Percentiles rank a stretch among this genome's conserved stretches.
These are phyloP conservation scores for Aspergillus glaucus DNA, from an alignment of 2,329 filamentous ascomycete genomes.

Conservation along the genomic window DNA sequence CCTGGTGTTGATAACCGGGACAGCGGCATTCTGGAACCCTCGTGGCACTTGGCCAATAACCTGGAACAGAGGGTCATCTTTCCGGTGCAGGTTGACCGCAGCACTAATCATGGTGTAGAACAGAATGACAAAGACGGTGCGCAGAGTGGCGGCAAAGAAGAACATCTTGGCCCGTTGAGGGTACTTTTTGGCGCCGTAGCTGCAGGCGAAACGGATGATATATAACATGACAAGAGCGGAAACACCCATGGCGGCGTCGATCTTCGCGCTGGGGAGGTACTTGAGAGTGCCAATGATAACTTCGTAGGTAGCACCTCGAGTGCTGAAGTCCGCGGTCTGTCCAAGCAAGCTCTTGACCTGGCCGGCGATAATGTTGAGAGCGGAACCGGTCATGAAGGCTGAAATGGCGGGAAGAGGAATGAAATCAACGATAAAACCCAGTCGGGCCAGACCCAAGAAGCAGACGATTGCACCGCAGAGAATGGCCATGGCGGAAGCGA, in stretches of 20 bases:
- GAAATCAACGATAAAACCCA: conserved; percentile 87
- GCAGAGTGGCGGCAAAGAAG: conserved; percentile 87
- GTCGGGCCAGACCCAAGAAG: conserved; percentile 69
- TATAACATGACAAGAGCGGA: conserved; percentile 75
- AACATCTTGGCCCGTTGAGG: conserved; percentile 65
- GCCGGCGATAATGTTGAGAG: conserved; percentile 77
- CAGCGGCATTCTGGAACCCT: conserved; percentile 74
- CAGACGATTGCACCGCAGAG: conserved; percentile 72
- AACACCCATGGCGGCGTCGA: conserved; percentile 88
- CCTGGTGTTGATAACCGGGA: conserved; percentile 59
- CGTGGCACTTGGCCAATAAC: conserved; percentile 73
- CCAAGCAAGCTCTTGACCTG: conserved; percentile 81
- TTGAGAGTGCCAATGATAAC: conserved; percentile 81
- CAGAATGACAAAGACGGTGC: conserved; percentile 85
- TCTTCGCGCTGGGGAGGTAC: conserved; percentile 56
- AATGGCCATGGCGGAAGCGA: conserved; percentile 73
- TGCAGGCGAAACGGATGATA: conserved; percentile 61
- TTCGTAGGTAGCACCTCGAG: conserved; percentile 68
- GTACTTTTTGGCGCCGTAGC: conserved; percentile 59
- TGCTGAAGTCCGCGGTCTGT: conserved; percentile 60
- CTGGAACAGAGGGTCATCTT: conserved; percentile 60
- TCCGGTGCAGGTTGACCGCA: conserved; percentile 66
- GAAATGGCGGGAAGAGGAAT: conserved; percentile 86
- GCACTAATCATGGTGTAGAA: conserved; percentile 90
- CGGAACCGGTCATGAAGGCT: conserved; percentile 95